Conservation (phyloP, 2,329 filamentous ascomycete genomes). For the Paraconiothyrium sp. region DNA sequence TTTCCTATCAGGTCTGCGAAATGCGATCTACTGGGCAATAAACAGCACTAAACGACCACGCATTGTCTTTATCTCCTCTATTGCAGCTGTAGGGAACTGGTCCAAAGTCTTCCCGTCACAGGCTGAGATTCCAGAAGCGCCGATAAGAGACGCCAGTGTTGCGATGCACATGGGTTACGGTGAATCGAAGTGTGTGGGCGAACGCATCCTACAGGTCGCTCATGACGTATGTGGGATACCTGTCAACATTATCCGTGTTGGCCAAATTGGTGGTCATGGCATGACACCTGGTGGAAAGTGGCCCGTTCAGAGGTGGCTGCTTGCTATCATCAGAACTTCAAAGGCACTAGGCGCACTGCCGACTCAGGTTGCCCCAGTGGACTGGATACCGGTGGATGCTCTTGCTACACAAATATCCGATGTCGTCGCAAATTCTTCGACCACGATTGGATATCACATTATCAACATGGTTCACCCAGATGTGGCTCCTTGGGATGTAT, state of each 20-base stretch:
- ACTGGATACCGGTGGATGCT: constrained; percentile 29
- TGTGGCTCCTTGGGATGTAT: constrained; percentile 10
- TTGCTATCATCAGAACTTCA: constrained; percentile 18
- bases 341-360: constrained; percentile 13
- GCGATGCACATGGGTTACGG: constrained; percentile 49
- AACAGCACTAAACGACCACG: constrained; percentile 10
- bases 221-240: constrained; percentile 17
- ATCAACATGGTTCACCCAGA: constrained; percentile 25
- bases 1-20: constrained; percentile 35
- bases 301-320: constrained; percentile 26
- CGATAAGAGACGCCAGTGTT: constrained; percentile 33
- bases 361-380: constrained; percentile 19
- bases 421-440: neutral
- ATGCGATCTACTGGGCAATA: constrained; percentile 13
- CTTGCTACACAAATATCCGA: constrained; percentile 19
- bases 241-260: constrained; percentile 22
- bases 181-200: constrained; percentile 42
- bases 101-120: constrained; percentile 12
- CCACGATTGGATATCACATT: neutral
- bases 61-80: constrained; percentile 27
- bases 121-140: constrained; percentile 22
- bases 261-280: constrained; percentile 25
- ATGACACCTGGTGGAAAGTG: constrained; percentile 1
- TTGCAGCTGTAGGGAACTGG: constrained; percentile 27
- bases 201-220: constrained; percentile 20